Conservation (phyloP, 2,329 filamentous ascomycete species). For the Penicillium sp. region DNA sequence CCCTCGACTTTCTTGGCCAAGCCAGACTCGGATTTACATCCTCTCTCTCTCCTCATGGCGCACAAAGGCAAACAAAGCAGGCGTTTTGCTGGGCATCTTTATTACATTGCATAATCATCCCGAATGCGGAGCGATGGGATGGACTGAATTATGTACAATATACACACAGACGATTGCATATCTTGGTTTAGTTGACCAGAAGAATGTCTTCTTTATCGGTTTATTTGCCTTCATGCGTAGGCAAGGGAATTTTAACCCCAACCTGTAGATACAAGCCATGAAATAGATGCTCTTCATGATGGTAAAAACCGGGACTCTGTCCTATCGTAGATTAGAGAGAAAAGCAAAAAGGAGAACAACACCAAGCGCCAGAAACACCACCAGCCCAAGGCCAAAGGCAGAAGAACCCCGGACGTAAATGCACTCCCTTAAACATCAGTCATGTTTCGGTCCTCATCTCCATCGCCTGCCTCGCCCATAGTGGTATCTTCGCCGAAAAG, state of each 20-base stretch:
- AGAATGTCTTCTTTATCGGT: constrained; percentile 2
- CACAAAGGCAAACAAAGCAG: constrained; percentile 12
- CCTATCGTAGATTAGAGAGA: constrained; percentile 1
- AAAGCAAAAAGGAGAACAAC: constrained; percentile 5
- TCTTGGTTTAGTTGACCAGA: constrained; percentile 11
- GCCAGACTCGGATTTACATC: not conserved
- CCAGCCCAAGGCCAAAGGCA: constrained; percentile 1
- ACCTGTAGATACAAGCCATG: not conserved
- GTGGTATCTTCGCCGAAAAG: constrained; percentile 38
- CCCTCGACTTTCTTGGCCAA: not conserved
- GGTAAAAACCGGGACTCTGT: not conserved
- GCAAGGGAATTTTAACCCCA: not conserved
- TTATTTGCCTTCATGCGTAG: not conserved
- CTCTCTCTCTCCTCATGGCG: constrained; percentile 18
- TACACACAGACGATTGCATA: constrained; percentile 13
- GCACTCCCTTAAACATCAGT: constrained; percentile 30
- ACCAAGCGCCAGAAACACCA: constrained; percentile 18
- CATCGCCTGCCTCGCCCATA: constrained; percentile 32
- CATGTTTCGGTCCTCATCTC: constrained; percentile 37
- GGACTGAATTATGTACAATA: constrained; percentile 20
- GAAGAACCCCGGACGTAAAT: not conserved
- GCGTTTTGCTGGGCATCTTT: constrained; percentile 20
- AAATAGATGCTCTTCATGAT: not conserved
- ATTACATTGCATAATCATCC: constrained; percentile 17
- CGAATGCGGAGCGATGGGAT: constrained; percentile 10